Conservation (phyloP, 768 basidiomycete species). For the Psilocybe cyanescens region DNA sequence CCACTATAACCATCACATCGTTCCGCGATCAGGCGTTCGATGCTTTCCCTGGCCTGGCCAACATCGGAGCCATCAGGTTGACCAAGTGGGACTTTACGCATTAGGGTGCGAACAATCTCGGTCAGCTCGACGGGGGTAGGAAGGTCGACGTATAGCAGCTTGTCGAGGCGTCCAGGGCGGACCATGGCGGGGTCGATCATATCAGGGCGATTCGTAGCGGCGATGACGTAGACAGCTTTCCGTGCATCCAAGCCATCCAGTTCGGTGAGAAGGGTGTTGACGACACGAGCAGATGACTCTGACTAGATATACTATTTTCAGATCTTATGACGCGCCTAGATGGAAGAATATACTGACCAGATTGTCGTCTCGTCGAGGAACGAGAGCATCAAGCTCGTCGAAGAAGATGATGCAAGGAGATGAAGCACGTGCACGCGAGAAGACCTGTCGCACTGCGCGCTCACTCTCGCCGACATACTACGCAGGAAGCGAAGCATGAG, state of each 20-base stretch:
- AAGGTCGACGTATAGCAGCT: conserved; percentile 91
- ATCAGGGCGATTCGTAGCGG: conserved; percentile 93
- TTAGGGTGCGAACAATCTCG: conserved; percentile 83
- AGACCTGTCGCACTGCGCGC: conserved; percentile 91
- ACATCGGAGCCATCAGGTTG: conserved; percentile 13
- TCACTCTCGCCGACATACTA: conserved; percentile 99
- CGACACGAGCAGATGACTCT: conserved; percentile 91
- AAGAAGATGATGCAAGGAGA: conserved; percentile 96
- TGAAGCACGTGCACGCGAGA: conserved; percentile 90
- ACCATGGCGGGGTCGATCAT: conserved; percentile 99
- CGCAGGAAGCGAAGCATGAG: background rate
- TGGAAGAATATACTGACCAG: conserved; percentile 54
- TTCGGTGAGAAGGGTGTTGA: conserved; percentile 93
- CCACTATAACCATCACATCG: conserved; percentile 89
- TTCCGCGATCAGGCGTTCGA: conserved; percentile 55
- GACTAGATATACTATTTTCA: conserved; percentile 50
- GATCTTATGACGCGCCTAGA: background rate
- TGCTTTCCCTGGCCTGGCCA: conserved; percentile 26
- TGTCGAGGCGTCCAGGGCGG: conserved; percentile 93
- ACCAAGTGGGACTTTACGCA: conserved; percentile 70
- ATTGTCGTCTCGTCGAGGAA: conserved; percentile 87
- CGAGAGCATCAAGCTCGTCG: conserved; percentile 92
- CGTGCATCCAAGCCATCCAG: conserved; percentile 89
- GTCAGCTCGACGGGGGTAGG: conserved; percentile 73
- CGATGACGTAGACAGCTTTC: conserved; percentile 90